Evolutionary conservation across 345 rosid species (phyloP).

Genomic region (Populus euphratica): DNA sequence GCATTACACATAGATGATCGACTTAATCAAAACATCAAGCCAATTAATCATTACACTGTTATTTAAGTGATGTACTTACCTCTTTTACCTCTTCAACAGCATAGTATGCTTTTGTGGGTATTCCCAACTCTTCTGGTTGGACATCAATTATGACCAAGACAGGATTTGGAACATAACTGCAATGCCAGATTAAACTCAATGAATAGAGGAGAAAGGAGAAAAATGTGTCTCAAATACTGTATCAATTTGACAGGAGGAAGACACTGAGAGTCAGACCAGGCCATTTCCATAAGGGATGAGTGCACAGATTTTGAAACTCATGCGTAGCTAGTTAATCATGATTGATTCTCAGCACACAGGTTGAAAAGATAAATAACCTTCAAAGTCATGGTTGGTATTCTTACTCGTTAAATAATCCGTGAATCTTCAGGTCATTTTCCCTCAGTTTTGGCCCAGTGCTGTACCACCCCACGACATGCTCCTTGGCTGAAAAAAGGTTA

Average conservation of each 20-base stretch:
- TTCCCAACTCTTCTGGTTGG: conserved; percentile 86
- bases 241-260: background rate
- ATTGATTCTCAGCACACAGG: background rate
- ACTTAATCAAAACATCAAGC: background rate
- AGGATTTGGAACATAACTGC: conserved; percentile 81
- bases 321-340: background rate
- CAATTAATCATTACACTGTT: background rate
- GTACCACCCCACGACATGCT: conserved; percentile 97
- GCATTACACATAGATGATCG: background rate
- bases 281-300: background rate
- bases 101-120: conserved; percentile 87
- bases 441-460: conserved; percentile 89
- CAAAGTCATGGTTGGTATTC: conserved; percentile 12
- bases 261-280: background rate
- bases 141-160: conserved; percentile 92
- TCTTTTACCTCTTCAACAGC: conserved; percentile 93
- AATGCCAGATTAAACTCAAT: conserved; percentile 6
- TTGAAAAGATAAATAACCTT: background rate
- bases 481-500: conserved; percentile 62
- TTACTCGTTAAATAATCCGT: conserved; percentile 66
- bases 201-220: background rate
- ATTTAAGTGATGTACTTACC: conserved; percentile 30
- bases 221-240: background rate
- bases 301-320: background rate
- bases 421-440: conserved; percentile 85